These are phyloP conservation scores for Camellia granthamiana DNA, from an alignment of 148 eudicot species.

Conservation along the genomic window DNA sequence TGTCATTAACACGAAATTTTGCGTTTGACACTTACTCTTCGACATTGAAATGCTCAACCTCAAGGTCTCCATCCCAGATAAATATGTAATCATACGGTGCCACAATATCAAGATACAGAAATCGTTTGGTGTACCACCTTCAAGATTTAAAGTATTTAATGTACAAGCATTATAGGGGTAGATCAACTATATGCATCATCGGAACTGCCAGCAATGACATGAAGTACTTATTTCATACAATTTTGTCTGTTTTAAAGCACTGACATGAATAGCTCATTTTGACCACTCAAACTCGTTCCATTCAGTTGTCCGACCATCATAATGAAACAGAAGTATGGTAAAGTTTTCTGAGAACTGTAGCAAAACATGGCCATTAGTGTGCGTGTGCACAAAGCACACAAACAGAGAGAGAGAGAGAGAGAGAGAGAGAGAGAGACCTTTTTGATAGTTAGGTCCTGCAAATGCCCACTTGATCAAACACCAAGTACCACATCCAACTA, in stretches of 20 bases:
- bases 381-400: background rate
- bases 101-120: constrained; percentile 89
- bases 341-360: constrained; percentile 76
- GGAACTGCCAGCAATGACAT: background rate
- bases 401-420: background rate
- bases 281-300: constrained; percentile 94
- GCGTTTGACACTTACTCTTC: constrained; percentile 59
- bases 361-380: background rate
- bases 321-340: constrained; percentile 72
- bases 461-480: constrained; percentile 12
- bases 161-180: background rate
- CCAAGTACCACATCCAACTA: background rate
- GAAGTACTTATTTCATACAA: constrained; percentile 40
- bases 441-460: constrained; percentile 59
- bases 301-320: constrained; percentile 67
- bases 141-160: constrained; percentile 7
- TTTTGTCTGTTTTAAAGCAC: constrained; percentile 67
- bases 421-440: constrained; percentile 59
- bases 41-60: constrained; percentile 75
- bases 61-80: constrained; percentile 96
- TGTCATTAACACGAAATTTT: background rate
- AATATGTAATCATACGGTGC: constrained; percentile 90
- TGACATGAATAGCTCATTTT: constrained; percentile 68
- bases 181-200: background rate
- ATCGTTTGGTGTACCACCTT: constrained; percentile 98